phyloP scores from a whole-genome alignment of 108 stramenopile genomes.

The Skeletonema tropicum region DNA sequence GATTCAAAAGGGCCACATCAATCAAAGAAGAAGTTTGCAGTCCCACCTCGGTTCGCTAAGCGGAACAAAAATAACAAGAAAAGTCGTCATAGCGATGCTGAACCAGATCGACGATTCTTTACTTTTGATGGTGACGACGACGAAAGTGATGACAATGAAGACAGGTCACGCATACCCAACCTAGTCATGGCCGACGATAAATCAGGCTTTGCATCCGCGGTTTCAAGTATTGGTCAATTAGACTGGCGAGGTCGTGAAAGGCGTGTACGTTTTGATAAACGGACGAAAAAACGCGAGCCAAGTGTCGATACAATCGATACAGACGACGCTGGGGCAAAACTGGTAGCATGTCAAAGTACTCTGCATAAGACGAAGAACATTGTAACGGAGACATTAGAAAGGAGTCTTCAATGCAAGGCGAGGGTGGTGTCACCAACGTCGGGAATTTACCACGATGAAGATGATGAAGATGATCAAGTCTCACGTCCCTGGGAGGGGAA shows the following conservation, averaged over 20 bases:
- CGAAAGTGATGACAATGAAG: background rate
- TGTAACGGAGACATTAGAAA: background rate
- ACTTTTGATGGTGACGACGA: background rate
- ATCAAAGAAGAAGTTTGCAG: background rate
- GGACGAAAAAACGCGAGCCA: background rate
- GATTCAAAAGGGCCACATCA: background rate
- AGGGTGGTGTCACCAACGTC: background rate
- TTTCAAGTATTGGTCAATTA: background rate
- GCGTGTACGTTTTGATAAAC: background rate
- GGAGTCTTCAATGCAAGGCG: background rate
- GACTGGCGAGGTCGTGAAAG: conserved; percentile 6
- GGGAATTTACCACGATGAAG: background rate
- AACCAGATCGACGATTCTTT: background rate
- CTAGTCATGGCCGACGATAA: background rate
- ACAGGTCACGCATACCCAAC: background rate
- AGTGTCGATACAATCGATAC: background rate
- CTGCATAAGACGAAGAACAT: conserved; percentile 2
- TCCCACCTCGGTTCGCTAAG: background rate
- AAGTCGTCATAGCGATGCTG: background rate
- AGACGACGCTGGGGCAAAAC: background rate
- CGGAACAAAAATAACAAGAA: background rate
- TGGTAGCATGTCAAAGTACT: background rate
- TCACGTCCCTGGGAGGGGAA: background rate
- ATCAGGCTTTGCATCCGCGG: background rate
- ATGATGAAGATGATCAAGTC: background rate